phyloP scores from a whole-genome alignment of 2,329 filamentous ascomycete species.

The Microsporum ferrugineum region DNA sequence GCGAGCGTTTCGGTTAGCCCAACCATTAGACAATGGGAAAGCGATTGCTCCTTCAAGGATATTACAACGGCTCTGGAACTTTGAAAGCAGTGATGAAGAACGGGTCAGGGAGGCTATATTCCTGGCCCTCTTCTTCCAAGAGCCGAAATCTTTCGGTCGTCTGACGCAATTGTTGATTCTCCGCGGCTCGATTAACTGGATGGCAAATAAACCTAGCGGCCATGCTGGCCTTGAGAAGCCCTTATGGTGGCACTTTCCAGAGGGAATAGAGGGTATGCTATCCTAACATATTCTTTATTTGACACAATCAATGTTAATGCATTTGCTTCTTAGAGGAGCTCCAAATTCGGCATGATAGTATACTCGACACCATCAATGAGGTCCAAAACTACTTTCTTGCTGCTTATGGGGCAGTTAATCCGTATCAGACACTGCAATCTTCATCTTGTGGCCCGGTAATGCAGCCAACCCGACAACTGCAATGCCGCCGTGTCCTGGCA shows the following conservation, averaged over 20 bases:
- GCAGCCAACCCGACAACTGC: constrained; percentile 15
- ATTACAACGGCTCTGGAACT: constrained; percentile 16
- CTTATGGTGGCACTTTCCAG: constrained; percentile 29
- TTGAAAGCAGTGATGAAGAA: constrained; percentile 28
- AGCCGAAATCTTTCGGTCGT: constrained; percentile 20
- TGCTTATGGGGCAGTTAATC: constrained; percentile 29
- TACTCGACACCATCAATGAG: constrained; percentile 34
- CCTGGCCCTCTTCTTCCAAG: constrained; percentile 25
- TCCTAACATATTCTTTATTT: background rate
- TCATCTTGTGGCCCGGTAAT: constrained; percentile 6
- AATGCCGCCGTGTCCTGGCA: constrained; percentile 33
- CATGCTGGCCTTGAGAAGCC: constrained; percentile 15
- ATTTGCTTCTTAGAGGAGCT: constrained; percentile 28
- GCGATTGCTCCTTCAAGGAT: background rate
- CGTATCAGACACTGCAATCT: constrained; percentile 13
- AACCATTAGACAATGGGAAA: background rate
- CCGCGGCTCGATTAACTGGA: constrained; percentile 29
- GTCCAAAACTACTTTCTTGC: constrained; percentile 34
- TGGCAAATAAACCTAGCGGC: constrained; percentile 19
- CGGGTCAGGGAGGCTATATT: constrained; percentile 31
- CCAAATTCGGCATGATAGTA: constrained; percentile 30
- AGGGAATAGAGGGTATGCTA: constrained; percentile 31
- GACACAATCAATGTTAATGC: background rate
- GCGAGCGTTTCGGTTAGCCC: background rate
- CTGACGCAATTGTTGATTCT: constrained; percentile 28